These are phyloP conservation scores for Cochlearia excelsa DNA, from an alignment of 345 rosid genomes.

Conservation along the genomic window DNA sequence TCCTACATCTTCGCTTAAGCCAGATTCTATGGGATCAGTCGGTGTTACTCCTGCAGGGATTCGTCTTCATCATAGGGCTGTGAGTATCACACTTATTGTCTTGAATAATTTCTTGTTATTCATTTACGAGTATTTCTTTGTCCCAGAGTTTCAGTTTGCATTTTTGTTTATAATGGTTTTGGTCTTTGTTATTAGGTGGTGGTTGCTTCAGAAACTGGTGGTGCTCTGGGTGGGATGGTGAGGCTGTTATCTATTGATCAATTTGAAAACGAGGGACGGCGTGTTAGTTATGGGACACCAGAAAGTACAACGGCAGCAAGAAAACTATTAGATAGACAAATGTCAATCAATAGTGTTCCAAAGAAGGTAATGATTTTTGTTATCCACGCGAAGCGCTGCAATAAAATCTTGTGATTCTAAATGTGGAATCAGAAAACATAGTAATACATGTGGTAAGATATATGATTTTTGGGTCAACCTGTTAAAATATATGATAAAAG, in stretches of 20 bases:
- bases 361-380: slow-evolving; percentile 52
- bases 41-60: slow-evolving; percentile 56
- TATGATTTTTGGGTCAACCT: neutral
- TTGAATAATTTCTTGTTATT: slow-evolving; percentile 7
- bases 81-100: slow-evolving; percentile 33
- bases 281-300: slow-evolving; percentile 79
- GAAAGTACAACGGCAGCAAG: slow-evolving; percentile 82
- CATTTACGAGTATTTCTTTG: slow-evolving; percentile 3
- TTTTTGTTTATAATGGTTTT: slow-evolving; percentile 14
- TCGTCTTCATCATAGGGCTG: slow-evolving; percentile 82
- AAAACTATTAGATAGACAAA: slow-evolving; percentile 78
- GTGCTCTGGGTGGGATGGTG: slow-evolving; percentile 82
- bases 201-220: slow-evolving; percentile 82
- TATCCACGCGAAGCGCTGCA: slow-evolving; percentile 16
- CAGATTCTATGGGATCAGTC: slow-evolving; percentile 56
- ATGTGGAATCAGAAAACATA: neutral
- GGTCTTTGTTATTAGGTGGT: slow-evolving; percentile 53
- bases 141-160: neutral
- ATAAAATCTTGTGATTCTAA: slow-evolving; percentile 4
- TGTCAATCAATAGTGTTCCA: slow-evolving; percentile 81
- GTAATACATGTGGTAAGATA: neutral
- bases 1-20: slow-evolving; percentile 51
- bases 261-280: slow-evolving; percentile 84
- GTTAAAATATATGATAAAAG: neutral
- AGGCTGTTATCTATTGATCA: slow-evolving; percentile 80